phyloP scores from a whole-genome alignment of 306 rosid genomes.

The Fragaria nilgerrensis region DNA sequence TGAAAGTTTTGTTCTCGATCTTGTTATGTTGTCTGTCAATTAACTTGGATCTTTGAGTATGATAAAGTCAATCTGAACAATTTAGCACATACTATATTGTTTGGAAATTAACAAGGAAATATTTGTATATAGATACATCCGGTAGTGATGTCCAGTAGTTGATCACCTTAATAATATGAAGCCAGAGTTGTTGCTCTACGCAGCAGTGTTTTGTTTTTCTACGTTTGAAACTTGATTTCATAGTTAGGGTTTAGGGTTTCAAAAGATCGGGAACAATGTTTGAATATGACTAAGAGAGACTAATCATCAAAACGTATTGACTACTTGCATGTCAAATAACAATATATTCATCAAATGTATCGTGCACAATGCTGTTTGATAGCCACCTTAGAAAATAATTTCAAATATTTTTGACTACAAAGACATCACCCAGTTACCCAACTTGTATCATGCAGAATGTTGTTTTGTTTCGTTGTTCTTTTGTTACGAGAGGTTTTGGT shows the following conservation, averaged over 20 bases:
- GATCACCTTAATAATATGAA: background rate
- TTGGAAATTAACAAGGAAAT: background rate
- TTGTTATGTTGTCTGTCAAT: background rate
- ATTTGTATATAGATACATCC: background rate
- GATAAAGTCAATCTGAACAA: background rate
- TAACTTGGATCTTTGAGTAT: background rate
- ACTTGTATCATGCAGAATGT: no score
- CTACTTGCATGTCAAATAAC: background rate
- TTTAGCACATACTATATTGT: background rate
- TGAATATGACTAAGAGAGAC: background rate
- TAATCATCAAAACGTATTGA: background rate
- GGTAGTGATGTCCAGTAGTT: background rate
- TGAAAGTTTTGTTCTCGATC: background rate
- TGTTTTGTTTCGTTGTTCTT: no score
- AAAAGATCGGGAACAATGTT: background rate
- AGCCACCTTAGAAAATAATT: background rate
- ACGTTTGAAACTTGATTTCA: background rate
- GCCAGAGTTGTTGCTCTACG: background rate
- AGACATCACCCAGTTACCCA: background rate
- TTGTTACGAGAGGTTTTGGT: no score
- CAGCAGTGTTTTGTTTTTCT: background rate
- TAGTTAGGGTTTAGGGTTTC: no score
- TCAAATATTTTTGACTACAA: background rate
- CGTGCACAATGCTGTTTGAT: background rate
- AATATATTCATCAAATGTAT: background rate